Evolutionary conservation across 2,329 filamentous ascomycete species (phyloP).

Genomic region (Fusarium stilboides): DNA sequence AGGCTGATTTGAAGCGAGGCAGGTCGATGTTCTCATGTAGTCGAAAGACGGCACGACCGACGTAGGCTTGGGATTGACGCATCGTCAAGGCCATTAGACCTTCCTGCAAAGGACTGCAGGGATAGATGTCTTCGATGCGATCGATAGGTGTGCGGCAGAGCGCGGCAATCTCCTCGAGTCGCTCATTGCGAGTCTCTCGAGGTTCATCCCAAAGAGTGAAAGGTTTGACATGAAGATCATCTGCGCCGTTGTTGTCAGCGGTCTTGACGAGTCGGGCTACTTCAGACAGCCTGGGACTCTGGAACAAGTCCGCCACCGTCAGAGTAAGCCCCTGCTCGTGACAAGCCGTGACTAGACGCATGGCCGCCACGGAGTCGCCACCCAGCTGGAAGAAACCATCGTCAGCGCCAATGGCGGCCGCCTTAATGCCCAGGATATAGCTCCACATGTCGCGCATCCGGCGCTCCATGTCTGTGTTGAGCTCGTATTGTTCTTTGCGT

Average conservation of each 20-base stretch:
- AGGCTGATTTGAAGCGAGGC: conserved; percentile 17
- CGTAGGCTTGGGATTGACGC: conserved; percentile 10
- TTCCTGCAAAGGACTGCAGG: conserved; percentile 18
- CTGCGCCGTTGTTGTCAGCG: conserved; percentile 7
- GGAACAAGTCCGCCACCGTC: conserved; percentile 14
- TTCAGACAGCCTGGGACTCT: conserved; percentile 16
- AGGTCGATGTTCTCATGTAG: conserved; percentile 16
- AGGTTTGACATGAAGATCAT: conserved; percentile 14
- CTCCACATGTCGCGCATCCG: conserved; percentile 53
- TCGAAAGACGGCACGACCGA: conserved; percentile 14
- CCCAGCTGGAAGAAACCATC: conserved; percentile 66
- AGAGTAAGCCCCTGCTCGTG: conserved; percentile 11
- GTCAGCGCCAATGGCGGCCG: conserved; percentile 56
- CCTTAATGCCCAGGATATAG: conserved; percentile 53
- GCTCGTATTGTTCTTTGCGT: conserved; percentile 15
- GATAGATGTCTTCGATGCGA: conserved; percentile 18
- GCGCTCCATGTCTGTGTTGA: conserved; percentile 11
- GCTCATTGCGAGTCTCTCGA: conserved; percentile 18
- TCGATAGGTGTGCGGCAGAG: conserved; percentile 17
- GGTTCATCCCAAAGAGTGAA: conserved; percentile 18
- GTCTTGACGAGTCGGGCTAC: conserved; percentile 18
- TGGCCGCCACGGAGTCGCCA: conserved; percentile 65
- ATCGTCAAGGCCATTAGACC: conserved; percentile 11
- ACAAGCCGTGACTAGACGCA: conserved; percentile 59
- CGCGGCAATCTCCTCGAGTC: conserved; percentile 16